These are phyloP conservation scores for Ilyonectria robusta DNA, from an alignment of 2,329 filamentous ascomycete genomes.

Conservation along the genomic window DNA sequence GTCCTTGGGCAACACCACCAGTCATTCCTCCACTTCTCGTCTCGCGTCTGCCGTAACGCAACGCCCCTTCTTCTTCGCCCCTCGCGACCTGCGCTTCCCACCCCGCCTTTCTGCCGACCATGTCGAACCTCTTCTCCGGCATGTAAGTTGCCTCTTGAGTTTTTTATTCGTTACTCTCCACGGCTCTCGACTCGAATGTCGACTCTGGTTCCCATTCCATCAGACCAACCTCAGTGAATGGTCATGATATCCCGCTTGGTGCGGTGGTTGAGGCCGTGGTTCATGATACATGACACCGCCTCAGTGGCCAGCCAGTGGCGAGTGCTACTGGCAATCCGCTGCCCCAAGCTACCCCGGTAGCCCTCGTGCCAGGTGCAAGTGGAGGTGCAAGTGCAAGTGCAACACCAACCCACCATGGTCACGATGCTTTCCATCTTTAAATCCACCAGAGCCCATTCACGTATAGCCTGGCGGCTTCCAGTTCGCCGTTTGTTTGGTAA, in stretches of 20 bases:
- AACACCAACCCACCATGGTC: background rate
- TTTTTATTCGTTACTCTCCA: constrained; percentile 11
- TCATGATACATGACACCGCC: constrained; percentile 21
- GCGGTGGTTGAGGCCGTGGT: constrained; percentile 3
- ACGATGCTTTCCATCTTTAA: constrained; percentile 24
- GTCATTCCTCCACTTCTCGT: constrained; percentile 8
- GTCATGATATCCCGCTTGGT: background rate
- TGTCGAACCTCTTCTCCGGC: constrained; percentile 74
- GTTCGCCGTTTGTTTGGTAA: constrained; percentile 28
- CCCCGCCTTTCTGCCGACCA: constrained; percentile 53
- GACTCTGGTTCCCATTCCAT: background rate
- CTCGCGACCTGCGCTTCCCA: constrained; percentile 37
- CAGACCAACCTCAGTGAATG: constrained; percentile 6
- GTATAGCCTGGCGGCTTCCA: constrained; percentile 13
- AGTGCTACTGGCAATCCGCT: constrained; percentile 13
- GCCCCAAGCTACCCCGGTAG: constrained; percentile 1
- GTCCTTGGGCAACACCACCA: constrained; percentile 8
- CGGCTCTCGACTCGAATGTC: background rate
- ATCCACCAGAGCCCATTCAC: background rate
- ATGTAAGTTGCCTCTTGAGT: constrained; percentile 64
- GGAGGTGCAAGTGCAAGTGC: background rate
- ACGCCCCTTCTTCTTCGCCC: constrained; percentile 26
- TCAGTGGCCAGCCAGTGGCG: constrained; percentile 5
- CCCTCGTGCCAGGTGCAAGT: background rate
- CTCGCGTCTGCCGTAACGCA: constrained; percentile 17